Percentiles rank a stretch among this genome's conserved stretches.
Conservation (phyloP, 2,329 filamentous ascomycete genomes). For the Elsinoe necatrix region DNA sequence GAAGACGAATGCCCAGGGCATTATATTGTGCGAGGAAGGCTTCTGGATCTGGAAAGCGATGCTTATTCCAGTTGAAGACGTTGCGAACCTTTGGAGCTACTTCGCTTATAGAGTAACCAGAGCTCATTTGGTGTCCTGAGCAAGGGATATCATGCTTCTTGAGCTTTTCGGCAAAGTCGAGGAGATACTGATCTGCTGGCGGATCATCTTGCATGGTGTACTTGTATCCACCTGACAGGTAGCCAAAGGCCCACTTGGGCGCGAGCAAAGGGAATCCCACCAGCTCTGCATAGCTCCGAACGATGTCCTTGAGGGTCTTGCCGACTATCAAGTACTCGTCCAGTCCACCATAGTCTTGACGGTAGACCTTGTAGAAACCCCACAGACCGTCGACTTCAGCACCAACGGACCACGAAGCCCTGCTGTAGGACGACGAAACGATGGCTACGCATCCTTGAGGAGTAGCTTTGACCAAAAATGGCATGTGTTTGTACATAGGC, state of each 20-base stretch:
- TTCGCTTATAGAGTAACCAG: constrained; percentile 62
- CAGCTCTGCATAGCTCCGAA: constrained; percentile 57
- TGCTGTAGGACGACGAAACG: constrained; percentile 58
- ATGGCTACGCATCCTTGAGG: constrained; percentile 56
- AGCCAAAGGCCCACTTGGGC: constrained; percentile 65
- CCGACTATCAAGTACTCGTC: constrained; percentile 64
- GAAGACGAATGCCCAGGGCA: constrained; percentile 54
- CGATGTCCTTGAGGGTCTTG: constrained; percentile 56
- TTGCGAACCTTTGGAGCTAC: constrained; percentile 60
- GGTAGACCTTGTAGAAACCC: constrained; percentile 66
- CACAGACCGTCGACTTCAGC: constrained; percentile 68
- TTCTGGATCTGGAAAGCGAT: constrained; percentile 61
- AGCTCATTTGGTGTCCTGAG: constrained; percentile 64
- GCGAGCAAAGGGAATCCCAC: constrained; percentile 60
- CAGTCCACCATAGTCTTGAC: constrained; percentile 62
- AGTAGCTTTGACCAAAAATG: constrained; percentile 60
- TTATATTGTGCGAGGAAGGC: constrained; percentile 56
- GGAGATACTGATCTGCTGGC: constrained; percentile 47
- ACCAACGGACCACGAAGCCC: constrained; percentile 58
- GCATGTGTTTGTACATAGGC: constrained; percentile 68
- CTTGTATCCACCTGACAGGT: constrained; percentile 59
- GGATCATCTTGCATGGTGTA: constrained; percentile 52
- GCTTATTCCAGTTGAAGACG: constrained; percentile 62
- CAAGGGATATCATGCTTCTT: constrained; percentile 60
- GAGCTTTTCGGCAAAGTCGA: constrained; percentile 54